A percentile compares a stretch with the other conserved stretches of the same genome.
phyloP scores from a whole-genome alignment of 2,329 filamentous ascomycete species.

The Colletotrichum sp. region DNA sequence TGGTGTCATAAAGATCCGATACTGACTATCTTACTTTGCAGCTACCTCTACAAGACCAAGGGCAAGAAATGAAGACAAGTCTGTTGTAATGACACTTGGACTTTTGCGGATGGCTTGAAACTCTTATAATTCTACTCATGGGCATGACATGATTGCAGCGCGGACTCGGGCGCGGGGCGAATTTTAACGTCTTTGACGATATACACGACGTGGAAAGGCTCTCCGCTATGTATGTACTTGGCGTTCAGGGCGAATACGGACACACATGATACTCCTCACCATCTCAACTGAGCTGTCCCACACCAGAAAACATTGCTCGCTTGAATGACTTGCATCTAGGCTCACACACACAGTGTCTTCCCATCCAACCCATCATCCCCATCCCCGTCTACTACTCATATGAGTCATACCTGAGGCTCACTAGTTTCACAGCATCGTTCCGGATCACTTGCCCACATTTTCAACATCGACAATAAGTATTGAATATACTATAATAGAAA shows the following conservation, averaged over 20 bases:
- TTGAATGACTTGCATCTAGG: neutral
- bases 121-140: neutral
- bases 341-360: neutral
- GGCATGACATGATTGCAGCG: constrained; percentile 17
- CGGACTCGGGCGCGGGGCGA: constrained; percentile 1
- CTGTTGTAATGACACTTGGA: neutral
- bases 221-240: constrained; percentile 15
- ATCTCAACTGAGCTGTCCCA: neutral
- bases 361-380: neutral
- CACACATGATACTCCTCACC: constrained; percentile 11
- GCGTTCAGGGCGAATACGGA: constrained; percentile 17
- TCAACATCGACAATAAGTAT: constrained; percentile 2
- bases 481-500: constrained; percentile 13
- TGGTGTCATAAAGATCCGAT: neutral
- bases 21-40: constrained; percentile 12
- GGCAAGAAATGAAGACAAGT: constrained; percentile 30
- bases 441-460: neutral
- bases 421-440: neutral
- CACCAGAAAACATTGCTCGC: neutral
- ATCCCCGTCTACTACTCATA: neutral
- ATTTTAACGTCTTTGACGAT: constrained; percentile 9
- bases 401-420: neutral
- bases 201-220: constrained; percentile 1
- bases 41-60: constrained; percentile 40
- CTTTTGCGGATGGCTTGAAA: neutral